phyloP scores from a whole-genome alignment of 352 stramenopile genomes.

The Globisporangium paroecandrum region DNA sequence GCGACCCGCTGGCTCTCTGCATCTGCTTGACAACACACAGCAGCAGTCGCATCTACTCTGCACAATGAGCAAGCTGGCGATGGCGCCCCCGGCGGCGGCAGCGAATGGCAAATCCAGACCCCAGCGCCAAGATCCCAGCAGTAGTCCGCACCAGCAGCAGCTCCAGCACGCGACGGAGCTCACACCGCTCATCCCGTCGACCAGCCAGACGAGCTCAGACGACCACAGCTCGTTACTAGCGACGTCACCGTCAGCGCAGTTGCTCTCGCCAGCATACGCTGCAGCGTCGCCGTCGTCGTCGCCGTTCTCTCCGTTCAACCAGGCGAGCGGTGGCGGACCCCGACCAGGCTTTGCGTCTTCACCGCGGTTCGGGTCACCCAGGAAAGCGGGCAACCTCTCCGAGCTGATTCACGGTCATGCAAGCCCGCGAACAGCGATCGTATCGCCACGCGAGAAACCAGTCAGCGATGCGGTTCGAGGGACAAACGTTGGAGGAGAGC shows the following conservation, averaged over 20 bases:
- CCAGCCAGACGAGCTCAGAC: conserved; percentile 22
- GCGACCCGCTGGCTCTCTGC: not conserved
- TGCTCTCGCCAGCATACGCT: conserved; percentile 47
- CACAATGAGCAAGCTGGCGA: conserved; percentile 10
- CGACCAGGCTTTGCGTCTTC: conserved; percentile 6
- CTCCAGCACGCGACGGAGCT: conserved; percentile 33
- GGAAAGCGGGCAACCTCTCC: conserved; percentile 1
- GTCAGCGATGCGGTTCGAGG: not conserved
- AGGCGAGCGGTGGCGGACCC: conserved; percentile 6
- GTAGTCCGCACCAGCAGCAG: conserved; percentile 1
- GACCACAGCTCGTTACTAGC: conserved; percentile 8
- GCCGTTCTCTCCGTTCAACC: conserved; percentile 29
- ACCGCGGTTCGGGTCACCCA: conserved; percentile 6
- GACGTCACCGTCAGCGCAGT: conserved; percentile 7
- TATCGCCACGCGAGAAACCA: not conserved
- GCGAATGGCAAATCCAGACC: not conserved
- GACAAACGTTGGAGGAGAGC: not conserved
- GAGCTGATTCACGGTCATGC: conserved; percentile 10
- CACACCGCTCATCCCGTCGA: conserved; percentile 48
- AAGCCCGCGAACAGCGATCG: not conserved
- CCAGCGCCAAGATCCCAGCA: conserved; percentile 4
- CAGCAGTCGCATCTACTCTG: not conserved
- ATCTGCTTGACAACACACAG: not conserved
- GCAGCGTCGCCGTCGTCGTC: conserved; percentile 26
- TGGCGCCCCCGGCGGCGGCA: not conserved